Conservation (phyloP, 1,284 basidiomycete genomes). For the Apiotrichum montevideense region DNA sequence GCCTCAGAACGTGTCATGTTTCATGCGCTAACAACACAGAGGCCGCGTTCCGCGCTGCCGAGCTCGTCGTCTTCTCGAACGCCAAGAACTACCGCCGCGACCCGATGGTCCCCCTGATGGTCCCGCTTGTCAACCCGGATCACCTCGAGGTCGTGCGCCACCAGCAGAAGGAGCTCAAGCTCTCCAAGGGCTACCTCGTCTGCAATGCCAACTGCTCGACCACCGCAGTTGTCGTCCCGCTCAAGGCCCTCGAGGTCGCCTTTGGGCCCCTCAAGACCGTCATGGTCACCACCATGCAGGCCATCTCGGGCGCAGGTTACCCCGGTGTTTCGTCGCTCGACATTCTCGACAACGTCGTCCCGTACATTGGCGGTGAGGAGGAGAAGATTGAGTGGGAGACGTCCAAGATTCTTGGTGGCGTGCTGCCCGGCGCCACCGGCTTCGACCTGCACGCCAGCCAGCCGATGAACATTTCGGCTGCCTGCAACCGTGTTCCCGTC, state of each 20-base stretch:
- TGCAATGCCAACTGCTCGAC: conserved; percentile 99
- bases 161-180: conserved; percentile 66
- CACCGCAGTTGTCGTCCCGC: conserved; percentile 86
- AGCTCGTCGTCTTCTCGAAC: conserved; percentile 93
- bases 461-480: conserved; percentile 80
- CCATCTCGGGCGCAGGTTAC: conserved; percentile 95
- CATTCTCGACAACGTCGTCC: conserved; percentile 94
- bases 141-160: conserved; percentile 81
- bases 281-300: conserved; percentile 93
- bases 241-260: conserved; percentile 81
- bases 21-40: conserved; percentile 53
- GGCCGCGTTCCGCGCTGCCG: conserved; percentile 74
- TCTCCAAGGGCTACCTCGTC: conserved; percentile 88
- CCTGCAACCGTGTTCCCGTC: conserved; percentile 87
- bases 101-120: conserved; percentile 90
- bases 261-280: conserved; percentile 91
- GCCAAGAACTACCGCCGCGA: conserved; percentile 96
- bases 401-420: conserved; percentile 87
- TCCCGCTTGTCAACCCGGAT: conserved; percentile 87
- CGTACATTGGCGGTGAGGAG: conserved; percentile 84
- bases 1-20: too few relatives aligned
- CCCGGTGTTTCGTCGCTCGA: conserved; percentile 88
- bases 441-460: conserved; percentile 81
- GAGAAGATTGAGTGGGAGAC: conserved; percentile 98
- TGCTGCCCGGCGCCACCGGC: conserved; percentile 54